Evolutionary conservation across 371 early-diverging fungal species (phyloP).

Genomic region (Mucor velutinosus): DNA sequence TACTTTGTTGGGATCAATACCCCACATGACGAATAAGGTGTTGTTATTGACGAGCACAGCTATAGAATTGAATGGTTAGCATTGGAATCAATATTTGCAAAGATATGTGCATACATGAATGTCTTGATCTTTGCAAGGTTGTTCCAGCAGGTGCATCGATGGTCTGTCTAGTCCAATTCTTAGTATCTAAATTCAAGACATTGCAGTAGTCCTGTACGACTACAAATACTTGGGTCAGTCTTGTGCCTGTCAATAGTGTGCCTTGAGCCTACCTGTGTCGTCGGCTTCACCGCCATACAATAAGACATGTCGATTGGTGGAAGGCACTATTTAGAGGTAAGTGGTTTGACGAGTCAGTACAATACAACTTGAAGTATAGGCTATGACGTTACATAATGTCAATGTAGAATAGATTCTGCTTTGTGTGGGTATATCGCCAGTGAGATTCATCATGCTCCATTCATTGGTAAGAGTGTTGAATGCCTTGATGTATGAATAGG

Average conservation of each 20-base stretch:
- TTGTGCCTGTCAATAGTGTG: neutral
- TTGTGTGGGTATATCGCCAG: neutral
- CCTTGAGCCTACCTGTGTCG: neutral
- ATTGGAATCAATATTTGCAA: neutral
- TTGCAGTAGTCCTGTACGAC: constrained; percentile 1
- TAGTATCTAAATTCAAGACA: neutral
- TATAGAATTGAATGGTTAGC: neutral
- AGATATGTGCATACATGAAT: neutral
- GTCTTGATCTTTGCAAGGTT: neutral
- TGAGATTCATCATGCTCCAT: neutral
- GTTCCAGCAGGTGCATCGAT: constrained; percentile 7
- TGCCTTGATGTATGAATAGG: neutral
- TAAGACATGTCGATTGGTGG: neutral
- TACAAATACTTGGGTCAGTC: neutral
- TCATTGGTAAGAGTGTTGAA: neutral
- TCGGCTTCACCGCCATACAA: constrained; percentile 5
- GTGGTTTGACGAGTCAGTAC: neutral
- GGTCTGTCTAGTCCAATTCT: neutral
- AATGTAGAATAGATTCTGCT: neutral
- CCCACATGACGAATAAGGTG: constrained; percentile 4
- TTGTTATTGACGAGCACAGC: constrained; percentile 4
- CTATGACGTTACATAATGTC: neutral
- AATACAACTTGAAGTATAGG: neutral
- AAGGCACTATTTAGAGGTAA: neutral
- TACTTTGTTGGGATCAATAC: neutral